These are phyloP conservation scores for Phytopythium litorale DNA, from an alignment of 352 stramenopile genomes.

Conservation along the genomic window DNA sequence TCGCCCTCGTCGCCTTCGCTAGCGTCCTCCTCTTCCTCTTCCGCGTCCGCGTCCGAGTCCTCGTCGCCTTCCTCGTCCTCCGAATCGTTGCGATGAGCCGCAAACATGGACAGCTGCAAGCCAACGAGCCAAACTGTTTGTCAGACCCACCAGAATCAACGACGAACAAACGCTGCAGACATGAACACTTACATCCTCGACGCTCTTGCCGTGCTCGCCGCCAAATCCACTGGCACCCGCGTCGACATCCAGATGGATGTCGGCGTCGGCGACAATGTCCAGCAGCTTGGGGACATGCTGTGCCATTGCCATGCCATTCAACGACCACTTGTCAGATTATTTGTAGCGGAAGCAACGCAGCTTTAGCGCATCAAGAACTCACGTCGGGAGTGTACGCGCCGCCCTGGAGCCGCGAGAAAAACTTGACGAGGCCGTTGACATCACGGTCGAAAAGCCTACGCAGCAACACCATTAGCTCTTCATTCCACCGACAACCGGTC, in stretches of 20 bases:
- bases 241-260: constrained; percentile 60
- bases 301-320: background rate
- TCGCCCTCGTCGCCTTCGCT: constrained; percentile 22
- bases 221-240: constrained; percentile 80
- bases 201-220: constrained; percentile 69
- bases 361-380: constrained; percentile 26
- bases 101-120: constrained; percentile 76
- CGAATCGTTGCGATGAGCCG: constrained; percentile 46
- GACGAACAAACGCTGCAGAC: background rate
- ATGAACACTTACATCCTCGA: constrained; percentile 46
- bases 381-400: constrained; percentile 84
- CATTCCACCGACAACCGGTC: constrained; percentile 15
- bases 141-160: background rate
- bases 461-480: constrained; percentile 31
- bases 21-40: constrained; percentile 24
- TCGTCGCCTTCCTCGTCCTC: constrained; percentile 35
- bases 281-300: constrained; percentile 49
- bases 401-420: constrained; percentile 89
- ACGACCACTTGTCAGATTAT: background rate
- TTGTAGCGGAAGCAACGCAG: constrained; percentile 5
- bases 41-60: constrained; percentile 28
- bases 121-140: constrained; percentile 3
- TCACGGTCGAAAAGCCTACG: constrained; percentile 92
- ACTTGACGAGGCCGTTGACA: constrained; percentile 95
- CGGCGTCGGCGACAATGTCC: constrained; percentile 68